phyloP scores from a whole-genome alignment of 2,329 filamentous ascomycete genomes.

The Epichloe aotearoae region DNA sequence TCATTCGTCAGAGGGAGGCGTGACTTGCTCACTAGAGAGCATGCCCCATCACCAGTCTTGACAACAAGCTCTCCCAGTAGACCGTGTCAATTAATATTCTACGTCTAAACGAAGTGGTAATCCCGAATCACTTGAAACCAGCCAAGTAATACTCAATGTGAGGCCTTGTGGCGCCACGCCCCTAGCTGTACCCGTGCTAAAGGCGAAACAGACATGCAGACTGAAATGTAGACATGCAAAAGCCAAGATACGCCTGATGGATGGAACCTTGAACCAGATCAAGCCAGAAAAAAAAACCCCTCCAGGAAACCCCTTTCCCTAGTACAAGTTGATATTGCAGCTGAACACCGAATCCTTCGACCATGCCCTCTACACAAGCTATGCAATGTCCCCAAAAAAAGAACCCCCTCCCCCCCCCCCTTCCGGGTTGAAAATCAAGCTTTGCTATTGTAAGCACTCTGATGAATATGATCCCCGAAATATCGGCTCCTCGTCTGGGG shows the following conservation, averaged over 20 bases:
- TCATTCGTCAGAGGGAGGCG: too few relatives aligned
- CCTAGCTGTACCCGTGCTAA: background rate
- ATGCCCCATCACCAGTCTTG: too few relatives aligned
- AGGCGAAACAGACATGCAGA: background rate
- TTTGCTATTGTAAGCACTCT: constrained; percentile 4
- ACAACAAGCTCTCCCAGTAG: too few relatives aligned
- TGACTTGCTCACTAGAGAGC: too few relatives aligned
- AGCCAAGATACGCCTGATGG: background rate
- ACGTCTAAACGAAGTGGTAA: background rate
- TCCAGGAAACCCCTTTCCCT: background rate
- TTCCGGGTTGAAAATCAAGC: background rate
- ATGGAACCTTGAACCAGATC: background rate
- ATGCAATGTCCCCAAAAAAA: background rate
- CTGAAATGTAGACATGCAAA: background rate
- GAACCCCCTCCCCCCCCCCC: too few relatives aligned
- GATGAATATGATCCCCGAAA: constrained; percentile 11
- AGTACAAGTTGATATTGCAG: background rate
- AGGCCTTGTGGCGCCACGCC: background rate
- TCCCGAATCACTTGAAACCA: background rate
- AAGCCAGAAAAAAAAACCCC: background rate
- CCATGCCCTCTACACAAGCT: background rate
- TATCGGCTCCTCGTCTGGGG: constrained; percentile 8
- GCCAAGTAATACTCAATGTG: background rate
- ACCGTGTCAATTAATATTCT: too few relatives aligned
- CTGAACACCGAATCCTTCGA: background rate